A percentile compares a stretch with the other conserved stretches of the same genome.
These are phyloP conservation scores for Aureobasidium pullulans DNA, from an alignment of 2,329 filamentous ascomycete species.

Conservation along the genomic window DNA sequence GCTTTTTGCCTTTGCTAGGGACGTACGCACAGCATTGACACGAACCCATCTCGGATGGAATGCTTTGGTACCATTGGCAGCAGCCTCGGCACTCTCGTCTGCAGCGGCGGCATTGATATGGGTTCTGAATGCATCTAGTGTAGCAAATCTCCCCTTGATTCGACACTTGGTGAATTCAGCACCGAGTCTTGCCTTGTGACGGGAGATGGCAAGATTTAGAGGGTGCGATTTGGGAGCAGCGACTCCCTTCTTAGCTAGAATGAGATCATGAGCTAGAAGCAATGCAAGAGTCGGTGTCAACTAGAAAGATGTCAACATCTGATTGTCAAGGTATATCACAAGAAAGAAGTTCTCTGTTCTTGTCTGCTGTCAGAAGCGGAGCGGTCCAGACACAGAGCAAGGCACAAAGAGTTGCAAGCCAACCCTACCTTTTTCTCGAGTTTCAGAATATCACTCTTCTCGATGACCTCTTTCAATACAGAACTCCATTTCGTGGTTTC, in stretches of 20 bases:
- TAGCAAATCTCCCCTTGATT: conserved; percentile 61
- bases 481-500: conserved; percentile 88
- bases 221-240: conserved; percentile 74
- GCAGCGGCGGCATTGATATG: conserved; percentile 42
- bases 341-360: neutral
- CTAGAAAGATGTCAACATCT: conserved; percentile 37
- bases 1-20: conserved; percentile 62
- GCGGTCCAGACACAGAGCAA: neutral
- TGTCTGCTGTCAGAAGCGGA: neutral
- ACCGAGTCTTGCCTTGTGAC: conserved; percentile 71
- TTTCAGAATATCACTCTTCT: conserved; percentile 66
- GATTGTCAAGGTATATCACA: neutral
- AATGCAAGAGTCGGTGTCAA: conserved; percentile 73
- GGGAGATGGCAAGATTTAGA: conserved; percentile 64
- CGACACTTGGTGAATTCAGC: conserved; percentile 79
- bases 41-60: conserved; percentile 85
- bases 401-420: neutral
- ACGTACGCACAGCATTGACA: conserved; percentile 71
- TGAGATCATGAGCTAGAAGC: conserved; percentile 76
- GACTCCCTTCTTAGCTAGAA: conserved; percentile 75
- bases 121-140: conserved; percentile 58
- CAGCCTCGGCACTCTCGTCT: conserved; percentile 23
- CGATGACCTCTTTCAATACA: conserved; percentile 82
- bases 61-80: conserved; percentile 35
- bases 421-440: conserved; percentile 69